Conservation (phyloP, 306 rosid species). For the Rubus parviflorus region DNA sequence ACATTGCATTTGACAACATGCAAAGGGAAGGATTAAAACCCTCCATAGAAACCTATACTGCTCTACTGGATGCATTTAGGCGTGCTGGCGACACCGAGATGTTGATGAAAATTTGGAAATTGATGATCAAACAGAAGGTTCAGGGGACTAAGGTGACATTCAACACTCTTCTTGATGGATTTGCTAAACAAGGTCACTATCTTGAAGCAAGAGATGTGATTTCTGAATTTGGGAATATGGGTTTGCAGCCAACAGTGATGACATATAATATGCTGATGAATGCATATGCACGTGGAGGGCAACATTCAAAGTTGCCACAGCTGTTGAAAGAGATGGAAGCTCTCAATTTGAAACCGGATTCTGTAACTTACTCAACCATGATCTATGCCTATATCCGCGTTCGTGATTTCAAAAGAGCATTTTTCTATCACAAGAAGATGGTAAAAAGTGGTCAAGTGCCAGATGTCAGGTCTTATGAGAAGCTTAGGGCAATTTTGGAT, state of each 20-base stretch:
- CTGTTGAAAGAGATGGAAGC: slow-evolving; percentile 72
- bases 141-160: slow-evolving; percentile 67
- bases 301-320: slow-evolving; percentile 69
- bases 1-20: slow-evolving; percentile 71
- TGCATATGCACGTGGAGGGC: slow-evolving; percentile 90
- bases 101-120: slow-evolving; percentile 82
- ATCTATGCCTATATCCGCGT: slow-evolving; percentile 73
- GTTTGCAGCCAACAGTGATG: slow-evolving; percentile 72
- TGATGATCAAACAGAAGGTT: slow-evolving; percentile 61
- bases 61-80: slow-evolving; percentile 78
- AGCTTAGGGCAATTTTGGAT: slow-evolving; percentile 65
- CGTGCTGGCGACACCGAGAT: slow-evolving; percentile 68
- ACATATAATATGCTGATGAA: slow-evolving; percentile 87
- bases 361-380: slow-evolving; percentile 80
- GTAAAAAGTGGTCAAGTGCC: slow-evolving; percentile 65
- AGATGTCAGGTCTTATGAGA: slow-evolving; percentile 61
- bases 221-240: slow-evolving; percentile 70
- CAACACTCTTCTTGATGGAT: slow-evolving; percentile 80
- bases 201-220: slow-evolving; percentile 78
- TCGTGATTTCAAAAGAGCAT: slow-evolving; percentile 69
- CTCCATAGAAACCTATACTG: slow-evolving; percentile 80
- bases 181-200: slow-evolving; percentile 84
- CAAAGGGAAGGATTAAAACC: slow-evolving; percentile 63
- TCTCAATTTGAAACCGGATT: slow-evolving; percentile 73
- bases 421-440: slow-evolving; percentile 78